Conservation (phyloP, 202 grass and related monocot genomes). For the Elaeis oleifera region DNA sequence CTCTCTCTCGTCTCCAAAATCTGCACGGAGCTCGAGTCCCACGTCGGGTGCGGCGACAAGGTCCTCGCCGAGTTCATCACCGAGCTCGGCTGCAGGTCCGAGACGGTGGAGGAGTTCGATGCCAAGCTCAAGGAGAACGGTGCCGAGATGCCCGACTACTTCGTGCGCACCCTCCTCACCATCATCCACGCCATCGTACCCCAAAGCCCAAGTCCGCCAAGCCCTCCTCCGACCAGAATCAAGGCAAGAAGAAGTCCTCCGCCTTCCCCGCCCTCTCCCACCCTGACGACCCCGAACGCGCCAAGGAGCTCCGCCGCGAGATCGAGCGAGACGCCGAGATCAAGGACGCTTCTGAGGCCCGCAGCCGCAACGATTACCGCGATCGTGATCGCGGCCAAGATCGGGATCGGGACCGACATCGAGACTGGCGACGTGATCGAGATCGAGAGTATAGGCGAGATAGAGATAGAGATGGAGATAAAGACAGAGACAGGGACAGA, state of each 20-base stretch:
- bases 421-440: slow-evolving; percentile 22
- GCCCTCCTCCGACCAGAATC: slow-evolving; percentile 11
- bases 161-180: slow-evolving; percentile 82
- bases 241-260: slow-evolving; percentile 3
- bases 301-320: slow-evolving; percentile 60
- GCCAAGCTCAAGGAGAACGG: slow-evolving; percentile 76
- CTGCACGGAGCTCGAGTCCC: slow-evolving; percentile 83
- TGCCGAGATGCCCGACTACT: slow-evolving; percentile 84
- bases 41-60: slow-evolving; percentile 87
- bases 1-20: slow-evolving; percentile 85
- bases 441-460: slow-evolving; percentile 18
- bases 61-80: slow-evolving; percentile 95
- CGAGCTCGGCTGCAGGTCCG: slow-evolving; percentile 64
- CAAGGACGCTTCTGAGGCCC: slow-evolving; percentile 1
- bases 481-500: not conserved
- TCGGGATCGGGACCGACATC: slow-evolving; percentile 16
- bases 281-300: slow-evolving; percentile 60
- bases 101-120: slow-evolving; percentile 66
- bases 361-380: slow-evolving; percentile 4
- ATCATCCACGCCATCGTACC: slow-evolving; percentile 92
- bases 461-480: slow-evolving; percentile 13
- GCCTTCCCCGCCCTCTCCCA: slow-evolving; percentile 56
- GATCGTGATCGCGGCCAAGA: slow-evolving; percentile 29
- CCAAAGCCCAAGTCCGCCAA: slow-evolving; percentile 36
- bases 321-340: slow-evolving; percentile 53